Conservation (phyloP, 169 alveolate genomes). For the Cryptosporidium sp. region DNA sequence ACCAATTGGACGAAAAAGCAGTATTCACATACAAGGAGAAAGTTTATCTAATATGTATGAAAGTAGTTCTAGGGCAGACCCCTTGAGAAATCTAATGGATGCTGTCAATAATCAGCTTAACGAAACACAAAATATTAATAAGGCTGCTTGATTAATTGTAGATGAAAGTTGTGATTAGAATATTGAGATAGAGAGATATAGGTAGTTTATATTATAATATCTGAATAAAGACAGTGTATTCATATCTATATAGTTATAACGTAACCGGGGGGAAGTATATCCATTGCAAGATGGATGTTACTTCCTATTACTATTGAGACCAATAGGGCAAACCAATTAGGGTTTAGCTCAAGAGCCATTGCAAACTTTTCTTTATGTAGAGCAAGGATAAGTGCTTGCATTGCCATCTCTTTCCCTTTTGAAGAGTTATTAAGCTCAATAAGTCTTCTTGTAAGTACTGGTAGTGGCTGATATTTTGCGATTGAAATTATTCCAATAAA, state of each 20-base stretch:
- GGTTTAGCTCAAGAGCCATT: conserved; percentile 32
- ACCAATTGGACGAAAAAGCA: not conserved
- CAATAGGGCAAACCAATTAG: conserved; percentile 47
- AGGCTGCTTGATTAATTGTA: conserved; percentile 8
- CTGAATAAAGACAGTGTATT: not conserved
- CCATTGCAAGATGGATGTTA: conserved; percentile 33
- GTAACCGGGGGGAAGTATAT: conserved; percentile 42
- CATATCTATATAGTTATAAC: not conserved
- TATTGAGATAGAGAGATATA: not conserved
- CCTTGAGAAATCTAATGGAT: conserved; percentile 5
- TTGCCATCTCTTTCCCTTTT: conserved; percentile 40
- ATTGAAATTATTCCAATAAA: conserved; percentile 31
- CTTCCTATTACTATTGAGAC: conserved; percentile 13
- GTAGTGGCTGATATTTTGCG: conserved; percentile 28
- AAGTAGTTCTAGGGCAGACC: not conserved
- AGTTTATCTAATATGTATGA: not conserved
- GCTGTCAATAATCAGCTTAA: not conserved
- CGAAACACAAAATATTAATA: not conserved
- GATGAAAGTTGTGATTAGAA: not conserved
- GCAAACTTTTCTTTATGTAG: conserved; percentile 16
- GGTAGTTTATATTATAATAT: not conserved
- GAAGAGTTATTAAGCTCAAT: conserved; percentile 29
- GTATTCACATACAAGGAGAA: not conserved
- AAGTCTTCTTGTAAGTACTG: conserved; percentile 34
- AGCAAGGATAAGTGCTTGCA: conserved; percentile 26